phyloP scores from a whole-genome alignment of 306 rosid genomes.

The Quillaja saponaria region DNA sequence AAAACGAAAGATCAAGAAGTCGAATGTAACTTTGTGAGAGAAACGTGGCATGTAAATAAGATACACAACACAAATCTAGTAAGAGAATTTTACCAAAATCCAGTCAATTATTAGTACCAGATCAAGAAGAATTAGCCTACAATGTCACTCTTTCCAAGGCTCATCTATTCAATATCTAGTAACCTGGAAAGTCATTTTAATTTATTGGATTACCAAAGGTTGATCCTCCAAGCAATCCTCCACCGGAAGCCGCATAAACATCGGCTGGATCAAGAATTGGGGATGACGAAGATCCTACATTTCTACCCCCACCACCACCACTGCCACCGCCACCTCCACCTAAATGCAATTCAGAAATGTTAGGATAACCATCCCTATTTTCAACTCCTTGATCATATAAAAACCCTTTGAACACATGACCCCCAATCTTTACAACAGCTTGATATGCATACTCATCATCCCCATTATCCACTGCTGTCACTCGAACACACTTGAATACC shows the following conservation, averaged over 20 bases:
- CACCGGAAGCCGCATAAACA: conserved; percentile 57
- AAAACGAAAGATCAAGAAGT: conserved; percentile 1
- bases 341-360: conserved; percentile 72
- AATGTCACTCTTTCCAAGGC: conserved; percentile 32
- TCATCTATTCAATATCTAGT: conserved; percentile 32
- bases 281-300: conserved; percentile 61
- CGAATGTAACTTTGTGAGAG: conserved; percentile 3
- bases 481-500: conserved; percentile 91
- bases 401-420: conserved; percentile 88
- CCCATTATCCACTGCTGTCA: conserved; percentile 80
- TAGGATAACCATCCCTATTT: conserved; percentile 58
- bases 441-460: conserved; percentile 84
- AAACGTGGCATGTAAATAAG: conserved; percentile 33
- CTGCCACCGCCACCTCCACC: conserved; percentile 48
- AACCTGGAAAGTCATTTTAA: conserved; percentile 43
- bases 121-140: conserved; percentile 36
- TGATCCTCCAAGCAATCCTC: conserved; percentile 73
- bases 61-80: conserved; percentile 36
- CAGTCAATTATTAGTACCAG: conserved; percentile 14
- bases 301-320: conserved; percentile 31
- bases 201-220: conserved; percentile 76
- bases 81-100: conserved; percentile 18
- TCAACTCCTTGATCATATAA: conserved; percentile 81
- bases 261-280: conserved; percentile 72
- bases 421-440: conserved; percentile 80